A percentile compares a stretch with the other conserved stretches of the same genome.
Conservation (phyloP, 208 protist species). For the Vickermania ingenoplastis region DNA sequence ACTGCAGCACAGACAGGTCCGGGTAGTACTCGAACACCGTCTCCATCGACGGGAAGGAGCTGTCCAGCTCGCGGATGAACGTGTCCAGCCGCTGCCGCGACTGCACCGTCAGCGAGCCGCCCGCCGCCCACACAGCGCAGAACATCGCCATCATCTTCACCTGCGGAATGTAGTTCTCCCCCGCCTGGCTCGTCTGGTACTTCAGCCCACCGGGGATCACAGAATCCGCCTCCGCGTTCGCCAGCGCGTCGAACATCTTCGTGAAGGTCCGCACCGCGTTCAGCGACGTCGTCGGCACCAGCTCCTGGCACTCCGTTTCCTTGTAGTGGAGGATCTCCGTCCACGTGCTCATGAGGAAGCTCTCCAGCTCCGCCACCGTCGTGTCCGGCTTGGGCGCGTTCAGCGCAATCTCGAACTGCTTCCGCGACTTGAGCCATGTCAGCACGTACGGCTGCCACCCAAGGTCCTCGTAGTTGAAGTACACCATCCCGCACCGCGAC, state of each 20-base stretch:
- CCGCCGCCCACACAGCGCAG: slow-evolving; percentile 93
- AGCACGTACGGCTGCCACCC: slow-evolving; percentile 92
- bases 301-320: slow-evolving; percentile 75
- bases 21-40: slow-evolving; percentile 98
- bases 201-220: slow-evolving; percentile 42
- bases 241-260: slow-evolving; percentile 93
- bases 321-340: slow-evolving; percentile 71
- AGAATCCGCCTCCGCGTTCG: slow-evolving; percentile 68
- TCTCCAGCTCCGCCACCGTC: slow-evolving; percentile 69
- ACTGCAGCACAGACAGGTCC: slow-evolving; percentile 81
- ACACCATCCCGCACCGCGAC: slow-evolving; percentile 98
- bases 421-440: slow-evolving; percentile 89
- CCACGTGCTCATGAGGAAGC: slow-evolving; percentile 84
- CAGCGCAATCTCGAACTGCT: slow-evolving; percentile 80
- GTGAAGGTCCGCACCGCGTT: slow-evolving; percentile 91
- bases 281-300: slow-evolving; percentile 82
- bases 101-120: slow-evolving; percentile 87
- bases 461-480: slow-evolving; percentile 92
- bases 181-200: slow-evolving; percentile 74
- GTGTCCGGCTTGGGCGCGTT: slow-evolving; percentile 87
- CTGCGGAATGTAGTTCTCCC: slow-evolving; percentile 87
- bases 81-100: slow-evolving; percentile 90
- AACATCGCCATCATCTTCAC: slow-evolving; percentile 94
- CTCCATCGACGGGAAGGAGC: slow-evolving; percentile 91
- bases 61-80: slow-evolving; percentile 92